Conservation (phyloP, 495 filamentous ascomycete species). For the Penicillium flavigenum region DNA sequence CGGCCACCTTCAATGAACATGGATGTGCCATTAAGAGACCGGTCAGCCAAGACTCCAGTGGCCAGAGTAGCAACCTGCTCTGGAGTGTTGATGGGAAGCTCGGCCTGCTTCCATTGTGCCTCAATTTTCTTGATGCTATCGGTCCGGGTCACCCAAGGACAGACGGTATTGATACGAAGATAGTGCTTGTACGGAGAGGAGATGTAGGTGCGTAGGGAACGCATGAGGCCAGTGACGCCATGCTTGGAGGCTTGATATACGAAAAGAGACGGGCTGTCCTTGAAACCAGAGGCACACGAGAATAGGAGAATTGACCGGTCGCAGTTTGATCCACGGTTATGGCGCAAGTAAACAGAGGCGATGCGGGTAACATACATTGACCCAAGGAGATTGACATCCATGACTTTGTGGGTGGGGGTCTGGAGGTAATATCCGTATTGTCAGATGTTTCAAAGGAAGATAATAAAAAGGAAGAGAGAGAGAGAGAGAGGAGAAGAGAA, state of each 20-base stretch:
- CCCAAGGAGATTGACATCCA: conserved; percentile 52
- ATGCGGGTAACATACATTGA: conserved; percentile 48
- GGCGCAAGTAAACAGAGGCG: conserved; percentile 47
- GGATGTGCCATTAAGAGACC: conserved; percentile 41
- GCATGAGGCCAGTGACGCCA: conserved; percentile 51
- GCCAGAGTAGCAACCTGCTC: conserved; percentile 46
- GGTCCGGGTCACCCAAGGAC: conserved; percentile 54
- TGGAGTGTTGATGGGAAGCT: conserved; percentile 47
- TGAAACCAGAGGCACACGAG: conserved; percentile 47
- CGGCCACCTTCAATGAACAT: conserved; percentile 50
- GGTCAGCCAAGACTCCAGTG: conserved; percentile 38
- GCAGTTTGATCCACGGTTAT: conserved; percentile 37
- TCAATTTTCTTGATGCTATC: conserved; percentile 43
- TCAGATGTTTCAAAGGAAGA: background rate
- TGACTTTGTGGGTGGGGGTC: conserved; percentile 43
- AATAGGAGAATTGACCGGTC: conserved; percentile 51
- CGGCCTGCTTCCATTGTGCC: conserved; percentile 43
- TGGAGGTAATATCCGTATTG: conserved; percentile 35
- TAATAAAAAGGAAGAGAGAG: no score
- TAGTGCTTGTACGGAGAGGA: conserved; percentile 38
- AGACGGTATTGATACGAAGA: conserved; percentile 53
- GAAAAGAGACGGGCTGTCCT: conserved; percentile 46
- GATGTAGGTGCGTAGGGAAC: conserved; percentile 44
- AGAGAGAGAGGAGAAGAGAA: no score
- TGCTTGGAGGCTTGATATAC: conserved; percentile 53